Evolutionary conservation across 2,329 filamentous ascomycete genomes (phyloP), one percentile per base, ranked within the genome.

Genomic region (Venturia pyrina): DNA sequence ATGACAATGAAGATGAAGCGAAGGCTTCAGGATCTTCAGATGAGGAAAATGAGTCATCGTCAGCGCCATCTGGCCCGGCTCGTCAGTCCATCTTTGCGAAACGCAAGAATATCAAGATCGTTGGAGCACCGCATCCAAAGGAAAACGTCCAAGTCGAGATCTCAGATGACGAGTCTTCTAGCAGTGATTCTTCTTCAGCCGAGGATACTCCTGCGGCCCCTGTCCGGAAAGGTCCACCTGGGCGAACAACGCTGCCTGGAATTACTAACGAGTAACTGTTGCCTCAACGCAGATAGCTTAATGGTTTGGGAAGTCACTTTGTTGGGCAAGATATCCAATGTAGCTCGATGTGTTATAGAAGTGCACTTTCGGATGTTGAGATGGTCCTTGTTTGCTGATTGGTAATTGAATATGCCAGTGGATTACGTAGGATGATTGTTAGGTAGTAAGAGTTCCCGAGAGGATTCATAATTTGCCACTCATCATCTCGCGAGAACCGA

Each of bases 71-170:
- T 61, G 48, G 46, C 10, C 53, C 56, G 24, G 69, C 69, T n/a
- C 70, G 70, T 15, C 69, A 68, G 64, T 65, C 71, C 1, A 68
- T 67, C 1, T 73, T 73, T 46, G 74, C 75, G 70, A 67, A 68
- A 3, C 70, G 75, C n/a, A 75, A 73, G 69, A 75, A 75, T 61
- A 73, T 75, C 67, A 77, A 74, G 64, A 73, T 76, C 28, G 71
- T 75, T 0, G 60, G 37, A 24, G 50, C 32, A 43, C 21, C 63
- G 21, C 17, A 56, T 19, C 37, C 28, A 7, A 61, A 62, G 28
- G 37, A 21, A 15, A 50, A 24, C n/a, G 46, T n/a, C 28, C 59
- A 40, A 24, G 34, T 57, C 1, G 40, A 28, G 37, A 62, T 62
- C 13, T 62, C 60, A n/a, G 43, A 43, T 43, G n/a, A 62, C 17